These are phyloP conservation scores for Dimargaris cristalligena DNA, from an alignment of 192 early-diverging fungal species.

Conservation along the genomic window DNA sequence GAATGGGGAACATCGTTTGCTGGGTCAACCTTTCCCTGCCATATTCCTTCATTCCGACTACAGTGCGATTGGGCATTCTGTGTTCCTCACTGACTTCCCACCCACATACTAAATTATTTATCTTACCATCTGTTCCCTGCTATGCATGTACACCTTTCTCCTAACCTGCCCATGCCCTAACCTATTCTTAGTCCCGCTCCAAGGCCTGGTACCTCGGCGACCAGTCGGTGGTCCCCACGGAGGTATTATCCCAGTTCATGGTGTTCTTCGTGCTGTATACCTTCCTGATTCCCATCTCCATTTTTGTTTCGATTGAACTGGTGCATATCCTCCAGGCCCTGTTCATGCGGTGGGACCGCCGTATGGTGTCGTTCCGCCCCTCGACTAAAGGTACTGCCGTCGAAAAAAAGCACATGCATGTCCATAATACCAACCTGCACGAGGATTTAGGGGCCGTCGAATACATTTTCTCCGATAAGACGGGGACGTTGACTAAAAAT, in stretches of 20 bases:
- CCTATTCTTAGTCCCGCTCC: constrained; percentile 10
- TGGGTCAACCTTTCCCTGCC: too few species aligned
- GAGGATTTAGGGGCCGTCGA: constrained; percentile 25
- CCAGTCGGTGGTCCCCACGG: constrained; percentile 1
- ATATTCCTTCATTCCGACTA: too few species aligned
- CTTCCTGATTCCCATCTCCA: constrained; percentile 56
- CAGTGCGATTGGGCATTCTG: too few species aligned
- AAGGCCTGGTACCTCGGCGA: constrained; percentile 35
- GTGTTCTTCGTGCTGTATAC: constrained; percentile 38
- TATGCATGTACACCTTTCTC: too few species aligned
- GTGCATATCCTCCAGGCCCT: constrained; percentile 44
- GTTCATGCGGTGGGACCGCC: constrained; percentile 43
- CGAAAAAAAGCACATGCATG: constrained; percentile 25
- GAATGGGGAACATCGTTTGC: too few species aligned
- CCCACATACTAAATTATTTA: too few species aligned
- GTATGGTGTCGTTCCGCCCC: constrained; percentile 24
- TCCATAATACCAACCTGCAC: constrained; percentile 10
- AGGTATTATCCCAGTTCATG: constrained; percentile 25
- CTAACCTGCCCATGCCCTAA: too few species aligned
- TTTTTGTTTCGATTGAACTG: constrained; percentile 56
- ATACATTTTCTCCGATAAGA: constrained; percentile 72
- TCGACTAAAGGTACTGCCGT: not conserved
- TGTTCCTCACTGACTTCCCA: too few species aligned
- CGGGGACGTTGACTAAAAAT: constrained; percentile 62
- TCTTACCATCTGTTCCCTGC: too few species aligned